Evolutionary conservation across 192 early-diverging fungal species (phyloP).

Genomic region (Rhizophlyctis rosea): DNA sequence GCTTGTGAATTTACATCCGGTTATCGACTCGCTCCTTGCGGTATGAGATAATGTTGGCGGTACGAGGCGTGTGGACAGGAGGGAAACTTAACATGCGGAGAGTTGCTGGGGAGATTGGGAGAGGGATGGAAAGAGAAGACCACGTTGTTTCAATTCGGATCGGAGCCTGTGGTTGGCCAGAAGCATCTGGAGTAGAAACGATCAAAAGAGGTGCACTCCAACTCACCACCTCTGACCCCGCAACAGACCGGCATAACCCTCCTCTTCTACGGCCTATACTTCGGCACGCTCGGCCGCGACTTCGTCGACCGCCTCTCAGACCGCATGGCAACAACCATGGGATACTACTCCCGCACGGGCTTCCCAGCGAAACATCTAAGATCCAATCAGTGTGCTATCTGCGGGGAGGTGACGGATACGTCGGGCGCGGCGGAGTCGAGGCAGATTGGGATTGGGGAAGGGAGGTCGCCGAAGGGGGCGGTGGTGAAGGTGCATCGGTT

Average conservation of each 20-base stretch:
- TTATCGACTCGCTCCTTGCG: background rate
- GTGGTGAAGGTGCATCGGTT: constrained; percentile 8
- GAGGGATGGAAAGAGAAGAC: too few relatives aligned
- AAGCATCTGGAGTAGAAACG: too few relatives aligned
- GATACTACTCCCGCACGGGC: constrained; percentile 42
- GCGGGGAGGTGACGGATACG: constrained; percentile 42
- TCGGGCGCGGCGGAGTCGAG: background rate
- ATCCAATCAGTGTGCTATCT: constrained; percentile 49
- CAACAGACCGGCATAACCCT: constrained; percentile 39
- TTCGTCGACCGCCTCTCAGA: constrained; percentile 51
- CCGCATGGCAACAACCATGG: constrained; percentile 47
- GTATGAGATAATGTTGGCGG: too few relatives aligned
- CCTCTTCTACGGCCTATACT: constrained; percentile 53
- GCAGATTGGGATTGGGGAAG: background rate
- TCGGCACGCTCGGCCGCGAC: constrained; percentile 49
- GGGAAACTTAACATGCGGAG: too few relatives aligned
- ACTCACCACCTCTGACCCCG: too few relatives aligned
- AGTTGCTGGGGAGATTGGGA: too few relatives aligned
- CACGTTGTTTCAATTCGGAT: too few relatives aligned
- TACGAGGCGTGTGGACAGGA: too few relatives aligned
- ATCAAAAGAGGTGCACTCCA: too few relatives aligned
- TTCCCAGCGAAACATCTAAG: constrained; percentile 51
- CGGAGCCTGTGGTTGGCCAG: too few relatives aligned
- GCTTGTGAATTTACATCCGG: constrained; percentile 7
- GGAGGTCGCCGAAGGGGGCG: constrained; percentile 1